Evolutionary conservation across 2,329 filamentous ascomycete species (phyloP).

Genomic region (Clonostachys sp.): DNA sequence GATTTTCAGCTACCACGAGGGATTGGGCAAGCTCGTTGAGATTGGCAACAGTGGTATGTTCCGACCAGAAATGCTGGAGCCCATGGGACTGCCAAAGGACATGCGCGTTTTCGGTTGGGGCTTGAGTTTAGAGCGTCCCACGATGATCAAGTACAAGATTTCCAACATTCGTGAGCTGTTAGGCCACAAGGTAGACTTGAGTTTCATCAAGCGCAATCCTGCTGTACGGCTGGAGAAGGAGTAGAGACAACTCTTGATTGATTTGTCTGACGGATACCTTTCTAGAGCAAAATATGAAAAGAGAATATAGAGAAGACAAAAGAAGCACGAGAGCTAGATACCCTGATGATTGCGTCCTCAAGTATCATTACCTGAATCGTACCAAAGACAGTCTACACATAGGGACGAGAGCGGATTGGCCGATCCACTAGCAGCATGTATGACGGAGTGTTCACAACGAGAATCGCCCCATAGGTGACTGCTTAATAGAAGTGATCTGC

Average conservation of each 20-base stretch:
- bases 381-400: too few relatives aligned
- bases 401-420: too few relatives aligned
- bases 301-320: background rate
- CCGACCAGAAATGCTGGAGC: slow-evolving; percentile 92
- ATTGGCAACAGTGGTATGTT: slow-evolving; percentile 99
- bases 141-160: slow-evolving; percentile 93
- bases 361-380: too few relatives aligned
- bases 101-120: slow-evolving; percentile 95
- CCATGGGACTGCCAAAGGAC: slow-evolving; percentile 89
- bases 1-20: slow-evolving; percentile 93
- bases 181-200: slow-evolving; percentile 91
- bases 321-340: background rate
- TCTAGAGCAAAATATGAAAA: background rate
- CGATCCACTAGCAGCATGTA: too few relatives aligned
- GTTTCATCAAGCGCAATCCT: slow-evolving; percentile 87
- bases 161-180: slow-evolving; percentile 89
- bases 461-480: too few relatives aligned
- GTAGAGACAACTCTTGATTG: slow-evolving; percentile 28
- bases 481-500: too few relatives aligned
- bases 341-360: background rate
- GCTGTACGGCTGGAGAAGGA: slow-evolving; percentile 87
- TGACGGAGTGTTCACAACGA: too few relatives aligned
- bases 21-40: slow-evolving; percentile 86
- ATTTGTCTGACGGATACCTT: too few relatives aligned
- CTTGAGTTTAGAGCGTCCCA: slow-evolving; percentile 85